phyloP scores from a whole-genome alignment of 306 rosid species.

The Trifolium pratense region DNA sequence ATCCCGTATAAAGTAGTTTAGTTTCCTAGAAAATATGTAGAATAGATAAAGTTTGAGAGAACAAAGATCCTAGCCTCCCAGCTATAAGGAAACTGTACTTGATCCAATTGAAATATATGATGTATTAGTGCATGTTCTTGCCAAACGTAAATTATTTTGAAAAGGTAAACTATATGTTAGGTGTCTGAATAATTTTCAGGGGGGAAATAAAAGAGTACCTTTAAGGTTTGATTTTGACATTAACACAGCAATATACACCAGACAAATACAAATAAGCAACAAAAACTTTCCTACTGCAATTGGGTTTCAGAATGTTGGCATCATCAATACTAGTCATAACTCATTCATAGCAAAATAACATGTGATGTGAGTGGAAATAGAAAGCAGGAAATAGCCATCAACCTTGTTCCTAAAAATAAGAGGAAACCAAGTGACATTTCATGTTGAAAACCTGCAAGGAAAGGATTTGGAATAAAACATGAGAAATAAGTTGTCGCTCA shows the following conservation, averaged over 20 bases:
- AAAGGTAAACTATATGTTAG: slow-evolving; percentile 22
- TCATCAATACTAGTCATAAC: slow-evolving; percentile 29
- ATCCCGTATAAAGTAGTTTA: slow-evolving; percentile 35
- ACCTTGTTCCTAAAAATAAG: slow-evolving; percentile 33
- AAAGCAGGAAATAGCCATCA: slow-evolving; percentile 40
- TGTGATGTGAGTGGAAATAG: slow-evolving; percentile 25
- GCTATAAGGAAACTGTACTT: slow-evolving; percentile 28
- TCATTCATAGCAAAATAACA: slow-evolving; percentile 34
- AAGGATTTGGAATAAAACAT: slow-evolving; percentile 28
- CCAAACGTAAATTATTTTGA: slow-evolving; percentile 20
- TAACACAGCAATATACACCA: slow-evolving; percentile 21
- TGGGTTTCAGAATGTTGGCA: slow-evolving; percentile 35
- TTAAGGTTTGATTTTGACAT: slow-evolving; percentile 26
- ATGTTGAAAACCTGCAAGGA: slow-evolving; percentile 51
- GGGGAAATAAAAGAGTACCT: slow-evolving; percentile 16
- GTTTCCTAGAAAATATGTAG: slow-evolving; percentile 38
- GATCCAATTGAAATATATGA: slow-evolving; percentile 39
- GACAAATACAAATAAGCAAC: slow-evolving; percentile 11
- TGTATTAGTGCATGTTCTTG: slow-evolving; percentile 30
- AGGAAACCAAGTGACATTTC: slow-evolving; percentile 41
- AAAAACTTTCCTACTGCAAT: slow-evolving; percentile 13
- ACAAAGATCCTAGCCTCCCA: slow-evolving; percentile 26
- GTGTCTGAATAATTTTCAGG: slow-evolving; percentile 17
- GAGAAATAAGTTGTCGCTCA: slow-evolving; percentile 10
- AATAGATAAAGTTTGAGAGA: slow-evolving; percentile 42